Percentiles rank a stretch among this genome's conserved stretches.
phyloP scores from a whole-genome alignment of 768 basidiomycete species.

The Piloderma croceum region DNA sequence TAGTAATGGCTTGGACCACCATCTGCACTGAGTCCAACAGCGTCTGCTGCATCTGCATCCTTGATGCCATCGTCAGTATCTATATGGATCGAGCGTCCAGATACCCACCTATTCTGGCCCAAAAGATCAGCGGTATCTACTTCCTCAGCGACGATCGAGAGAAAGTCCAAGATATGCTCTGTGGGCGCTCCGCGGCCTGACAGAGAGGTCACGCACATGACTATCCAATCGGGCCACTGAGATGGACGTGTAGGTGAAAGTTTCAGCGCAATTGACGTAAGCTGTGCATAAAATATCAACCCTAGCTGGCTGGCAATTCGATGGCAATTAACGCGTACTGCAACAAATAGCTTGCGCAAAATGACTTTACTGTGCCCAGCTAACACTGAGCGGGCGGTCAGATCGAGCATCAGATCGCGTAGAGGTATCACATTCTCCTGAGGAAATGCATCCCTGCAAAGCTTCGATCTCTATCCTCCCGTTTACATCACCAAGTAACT shows the following conservation, averaged over 20 bases:
- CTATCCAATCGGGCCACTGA: slow-evolving; percentile 73
- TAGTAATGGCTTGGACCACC: slow-evolving; percentile 62
- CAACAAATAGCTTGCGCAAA: slow-evolving; percentile 81
- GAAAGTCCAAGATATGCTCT: slow-evolving; percentile 65
- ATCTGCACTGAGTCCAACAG: slow-evolving; percentile 64
- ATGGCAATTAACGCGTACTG: slow-evolving; percentile 47
- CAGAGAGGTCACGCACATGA: slow-evolving; percentile 56
- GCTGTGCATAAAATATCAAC: too few species aligned
- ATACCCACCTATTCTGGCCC: slow-evolving; percentile 62
- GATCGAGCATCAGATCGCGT: slow-evolving; percentile 60
- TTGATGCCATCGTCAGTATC: slow-evolving; percentile 21
- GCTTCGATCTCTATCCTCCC: background rate
- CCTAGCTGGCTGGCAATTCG: too few species aligned
- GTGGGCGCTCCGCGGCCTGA: slow-evolving; percentile 52
- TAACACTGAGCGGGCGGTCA: slow-evolving; percentile 61
- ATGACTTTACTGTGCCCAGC: slow-evolving; percentile 62
- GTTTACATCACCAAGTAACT: background rate
- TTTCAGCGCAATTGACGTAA: slow-evolving; percentile 67
- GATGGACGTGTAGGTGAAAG: slow-evolving; percentile 54
- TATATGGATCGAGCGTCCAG: background rate
- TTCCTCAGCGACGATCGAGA: slow-evolving; percentile 83
- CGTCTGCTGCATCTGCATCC: slow-evolving; percentile 58
- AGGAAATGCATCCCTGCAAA: slow-evolving; percentile 68
- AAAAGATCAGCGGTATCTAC: slow-evolving; percentile 69
- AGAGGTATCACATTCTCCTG: slow-evolving; percentile 51